Evolutionary conservation across 2,329 filamentous ascomycete species (phyloP).

Genomic region (Claviceps sorghi): DNA sequence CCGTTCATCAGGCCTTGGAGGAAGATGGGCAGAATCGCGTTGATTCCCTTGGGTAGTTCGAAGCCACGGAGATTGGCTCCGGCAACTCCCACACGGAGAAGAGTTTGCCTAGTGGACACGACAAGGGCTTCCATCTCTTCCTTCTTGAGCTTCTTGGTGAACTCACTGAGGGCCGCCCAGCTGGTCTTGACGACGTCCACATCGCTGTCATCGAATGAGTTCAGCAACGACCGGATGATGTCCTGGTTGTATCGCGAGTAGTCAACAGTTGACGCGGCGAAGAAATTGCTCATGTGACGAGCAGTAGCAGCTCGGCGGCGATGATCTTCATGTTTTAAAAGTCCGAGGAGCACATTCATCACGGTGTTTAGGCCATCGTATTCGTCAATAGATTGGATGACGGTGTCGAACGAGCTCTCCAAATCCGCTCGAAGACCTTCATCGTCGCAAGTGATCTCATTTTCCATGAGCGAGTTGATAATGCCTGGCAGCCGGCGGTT

Average conservation of each 20-base stretch:
- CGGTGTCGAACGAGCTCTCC: slow-evolving; percentile 69
- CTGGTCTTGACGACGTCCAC: slow-evolving; percentile 72
- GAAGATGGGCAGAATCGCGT: slow-evolving; percentile 90
- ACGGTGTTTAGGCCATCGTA: slow-evolving; percentile 88
- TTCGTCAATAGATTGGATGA: slow-evolving; percentile 86
- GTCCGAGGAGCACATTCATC: slow-evolving; percentile 80
- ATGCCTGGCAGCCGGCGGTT: slow-evolving; percentile 79
- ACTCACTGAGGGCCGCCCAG: slow-evolving; percentile 72
- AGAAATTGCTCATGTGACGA: slow-evolving; percentile 73
- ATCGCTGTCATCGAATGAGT: slow-evolving; percentile 84
- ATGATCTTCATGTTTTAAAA: slow-evolving; percentile 90
- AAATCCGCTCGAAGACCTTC: slow-evolving; percentile 61
- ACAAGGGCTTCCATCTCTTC: slow-evolving; percentile 97
- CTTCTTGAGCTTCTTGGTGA: slow-evolving; percentile 82
- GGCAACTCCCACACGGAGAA: slow-evolving; percentile 77
- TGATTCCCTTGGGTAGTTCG: slow-evolving; percentile 88
- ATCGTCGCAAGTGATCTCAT: slow-evolving; percentile 65
- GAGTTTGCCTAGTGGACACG: slow-evolving; percentile 66
- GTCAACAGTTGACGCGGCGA: slow-evolving; percentile 63
- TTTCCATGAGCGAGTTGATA: slow-evolving; percentile 88
- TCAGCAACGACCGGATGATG: slow-evolving; percentile 75
- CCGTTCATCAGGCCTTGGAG: slow-evolving; percentile 96
- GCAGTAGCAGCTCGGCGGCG: slow-evolving; percentile 65
- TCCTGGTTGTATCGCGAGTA: slow-evolving; percentile 95
- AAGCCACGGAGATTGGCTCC: slow-evolving; percentile 80